Conservation (phyloP, 2,329 filamentous ascomycete genomes). For the Alternaria rosae region DNA sequence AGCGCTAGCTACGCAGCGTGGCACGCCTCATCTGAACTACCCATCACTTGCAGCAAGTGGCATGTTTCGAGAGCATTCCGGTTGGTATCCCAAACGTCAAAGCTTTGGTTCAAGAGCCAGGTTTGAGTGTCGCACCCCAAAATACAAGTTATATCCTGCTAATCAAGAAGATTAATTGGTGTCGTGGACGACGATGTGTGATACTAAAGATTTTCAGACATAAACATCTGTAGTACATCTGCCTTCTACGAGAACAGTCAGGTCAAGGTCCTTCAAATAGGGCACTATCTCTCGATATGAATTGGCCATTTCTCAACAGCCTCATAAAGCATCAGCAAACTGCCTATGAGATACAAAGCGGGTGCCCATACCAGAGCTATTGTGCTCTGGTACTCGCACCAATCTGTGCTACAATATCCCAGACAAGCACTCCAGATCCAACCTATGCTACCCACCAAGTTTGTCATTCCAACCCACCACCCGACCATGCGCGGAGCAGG, state of each 20-base stretch:
- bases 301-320: conserved; percentile 1
- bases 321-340: not conserved
- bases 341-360: not conserved
- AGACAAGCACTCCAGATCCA: not conserved
- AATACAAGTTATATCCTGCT: too few species aligned
- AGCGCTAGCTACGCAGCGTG: not conserved
- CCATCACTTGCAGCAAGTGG: not conserved
- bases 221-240: too few species aligned
- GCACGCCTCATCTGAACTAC: not conserved
- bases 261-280: too few species aligned
- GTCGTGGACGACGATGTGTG: too few species aligned
- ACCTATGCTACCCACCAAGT: not conserved
- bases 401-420: not conserved
- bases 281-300: not conserved
- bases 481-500: not conserved
- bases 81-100: not conserved
- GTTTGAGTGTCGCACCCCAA: too few species aligned
- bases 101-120: too few species aligned
- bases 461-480: not conserved
- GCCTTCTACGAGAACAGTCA: too few species aligned
- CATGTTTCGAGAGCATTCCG: not conserved
- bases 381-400: not conserved
- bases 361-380: not conserved
- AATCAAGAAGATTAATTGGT: too few species aligned
- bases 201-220: too few species aligned